Evolutionary conservation across 768 basidiomycete species (phyloP).

Genomic region (Russula vinacea): DNA sequence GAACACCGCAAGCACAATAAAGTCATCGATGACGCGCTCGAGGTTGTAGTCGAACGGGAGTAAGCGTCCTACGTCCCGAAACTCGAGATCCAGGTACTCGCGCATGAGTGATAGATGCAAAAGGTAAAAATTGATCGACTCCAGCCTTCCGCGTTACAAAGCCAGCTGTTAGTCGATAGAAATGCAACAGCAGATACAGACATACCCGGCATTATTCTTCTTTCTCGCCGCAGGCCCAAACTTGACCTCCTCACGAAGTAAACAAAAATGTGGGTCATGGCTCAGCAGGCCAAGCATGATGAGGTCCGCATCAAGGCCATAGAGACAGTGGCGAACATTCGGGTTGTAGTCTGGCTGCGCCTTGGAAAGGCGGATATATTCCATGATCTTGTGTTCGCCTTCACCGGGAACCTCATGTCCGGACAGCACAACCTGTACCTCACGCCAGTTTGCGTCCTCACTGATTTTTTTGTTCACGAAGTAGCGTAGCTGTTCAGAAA

Average conservation of each 20-base stretch:
- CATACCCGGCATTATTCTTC: conserved; percentile 60
- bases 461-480: conserved; percentile 98
- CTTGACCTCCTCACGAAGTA: conserved; percentile 96
- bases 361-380: conserved; percentile 91
- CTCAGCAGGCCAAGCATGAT: conserved; percentile 97
- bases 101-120: conserved; percentile 92
- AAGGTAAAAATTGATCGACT: conserved; percentile 89
- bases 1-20: conserved; percentile 93
- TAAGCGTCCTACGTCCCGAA: conserved; percentile 61
- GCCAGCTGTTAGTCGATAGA: background rate
- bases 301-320: conserved; percentile 96
- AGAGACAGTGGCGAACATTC: conserved; percentile 95
- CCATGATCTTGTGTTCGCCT: conserved; percentile 99
- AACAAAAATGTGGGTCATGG: conserved; percentile 98
- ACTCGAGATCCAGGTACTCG: conserved; percentile 97
- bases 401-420: conserved; percentile 99
- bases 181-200: conserved; percentile 3
- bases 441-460: conserved; percentile 94
- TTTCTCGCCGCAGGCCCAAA: conserved; percentile 80
- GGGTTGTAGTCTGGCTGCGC: conserved; percentile 96
- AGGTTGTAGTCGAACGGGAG: conserved; percentile 83
- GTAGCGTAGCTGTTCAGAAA: conserved; percentile 91
- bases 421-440: conserved; percentile 87
- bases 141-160: conserved; percentile 43
- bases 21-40: conserved; percentile 96